A percentile compares a stretch with the other conserved stretches of the same genome.
These are phyloP conservation scores for Diaporthe aspalathi DNA, from an alignment of 2,329 filamentous ascomycete species.

Conservation along the genomic window DNA sequence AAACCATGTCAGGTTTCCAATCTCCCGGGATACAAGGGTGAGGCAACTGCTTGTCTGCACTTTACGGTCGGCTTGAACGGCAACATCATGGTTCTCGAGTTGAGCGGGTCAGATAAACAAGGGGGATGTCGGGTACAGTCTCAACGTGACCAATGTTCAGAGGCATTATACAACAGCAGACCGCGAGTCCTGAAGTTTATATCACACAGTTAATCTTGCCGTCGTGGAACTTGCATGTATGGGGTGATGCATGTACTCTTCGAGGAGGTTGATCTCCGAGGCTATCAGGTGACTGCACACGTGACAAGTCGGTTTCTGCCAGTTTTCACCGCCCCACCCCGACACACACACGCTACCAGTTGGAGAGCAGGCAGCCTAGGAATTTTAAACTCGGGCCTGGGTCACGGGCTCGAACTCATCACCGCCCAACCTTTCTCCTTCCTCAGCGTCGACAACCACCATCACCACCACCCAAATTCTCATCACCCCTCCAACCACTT, in stretches of 20 bases:
- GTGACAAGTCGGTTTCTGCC: not conserved
- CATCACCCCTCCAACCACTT: slow-evolving; percentile 50
- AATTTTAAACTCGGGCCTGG: not conserved
- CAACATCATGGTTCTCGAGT: no score
- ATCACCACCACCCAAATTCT: slow-evolving; percentile 27
- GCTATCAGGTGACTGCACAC: not conserved
- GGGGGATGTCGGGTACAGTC: no score
- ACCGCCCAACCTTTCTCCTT: slow-evolving; percentile 8
- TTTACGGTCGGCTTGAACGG: no score
- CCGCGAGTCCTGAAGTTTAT: no score
- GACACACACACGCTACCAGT: slow-evolving; percentile 7
- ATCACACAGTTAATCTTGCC: no score
- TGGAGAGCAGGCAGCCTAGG: not conserved
- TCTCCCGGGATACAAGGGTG: no score
- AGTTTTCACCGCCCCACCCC: not conserved
- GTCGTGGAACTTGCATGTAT: no score
- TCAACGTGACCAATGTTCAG: no score
- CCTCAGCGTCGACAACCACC: slow-evolving; percentile 39
- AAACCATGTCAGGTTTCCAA: no score
- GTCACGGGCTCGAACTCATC: not conserved
- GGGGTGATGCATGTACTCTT: not conserved
- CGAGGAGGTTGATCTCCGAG: no score
- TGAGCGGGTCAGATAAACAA: no score
- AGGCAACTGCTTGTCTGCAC: not conserved
- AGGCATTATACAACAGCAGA: no score